Evolutionary conservation across 192 early-diverging fungal species (phyloP).

Genomic region (Coemansia sp.): DNA sequence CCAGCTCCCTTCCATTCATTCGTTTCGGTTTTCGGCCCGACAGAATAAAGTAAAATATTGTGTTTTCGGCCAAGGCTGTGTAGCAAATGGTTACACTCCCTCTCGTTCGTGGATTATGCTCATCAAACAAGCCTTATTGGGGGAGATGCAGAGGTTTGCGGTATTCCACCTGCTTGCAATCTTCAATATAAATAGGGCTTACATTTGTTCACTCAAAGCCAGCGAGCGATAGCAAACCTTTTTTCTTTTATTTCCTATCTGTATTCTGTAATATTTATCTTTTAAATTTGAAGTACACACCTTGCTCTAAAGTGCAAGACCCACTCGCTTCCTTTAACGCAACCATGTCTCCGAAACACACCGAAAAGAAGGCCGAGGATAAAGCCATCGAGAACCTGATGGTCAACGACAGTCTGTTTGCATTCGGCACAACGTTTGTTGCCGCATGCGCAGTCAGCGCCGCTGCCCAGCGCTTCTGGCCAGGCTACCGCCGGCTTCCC

Average conservation of each 20-base stretch:
- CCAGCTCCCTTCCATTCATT: no score
- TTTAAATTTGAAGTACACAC: background rate
- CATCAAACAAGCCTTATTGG: no score
- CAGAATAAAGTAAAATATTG: no score
- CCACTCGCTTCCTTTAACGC: background rate
- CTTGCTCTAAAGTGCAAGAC: background rate
- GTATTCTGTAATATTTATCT: background rate
- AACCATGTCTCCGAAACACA: slow-evolving; percentile 30
- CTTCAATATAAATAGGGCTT: no score
- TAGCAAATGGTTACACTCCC: no score
- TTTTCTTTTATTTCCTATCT: slow-evolving; percentile 3
- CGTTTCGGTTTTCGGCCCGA: no score
- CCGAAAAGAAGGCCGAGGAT: slow-evolving; percentile 18
- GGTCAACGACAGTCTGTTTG: slow-evolving; percentile 41
- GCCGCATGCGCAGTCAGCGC: slow-evolving; percentile 31
- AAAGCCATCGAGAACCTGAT: slow-evolving; percentile 34
- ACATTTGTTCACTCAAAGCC: no score
- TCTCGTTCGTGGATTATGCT: no score
- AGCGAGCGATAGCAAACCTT: no score
- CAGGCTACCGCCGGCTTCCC: slow-evolving; percentile 34
- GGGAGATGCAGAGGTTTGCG: no score
- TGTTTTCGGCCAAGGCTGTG: no score
- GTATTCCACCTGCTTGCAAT: no score
- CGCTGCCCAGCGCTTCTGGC: slow-evolving; percentile 31
- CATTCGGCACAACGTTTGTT: slow-evolving; percentile 28